Evolutionary conservation across 2,329 filamentous ascomycete species (phyloP).

Genomic region (Phialophora expanda): DNA sequence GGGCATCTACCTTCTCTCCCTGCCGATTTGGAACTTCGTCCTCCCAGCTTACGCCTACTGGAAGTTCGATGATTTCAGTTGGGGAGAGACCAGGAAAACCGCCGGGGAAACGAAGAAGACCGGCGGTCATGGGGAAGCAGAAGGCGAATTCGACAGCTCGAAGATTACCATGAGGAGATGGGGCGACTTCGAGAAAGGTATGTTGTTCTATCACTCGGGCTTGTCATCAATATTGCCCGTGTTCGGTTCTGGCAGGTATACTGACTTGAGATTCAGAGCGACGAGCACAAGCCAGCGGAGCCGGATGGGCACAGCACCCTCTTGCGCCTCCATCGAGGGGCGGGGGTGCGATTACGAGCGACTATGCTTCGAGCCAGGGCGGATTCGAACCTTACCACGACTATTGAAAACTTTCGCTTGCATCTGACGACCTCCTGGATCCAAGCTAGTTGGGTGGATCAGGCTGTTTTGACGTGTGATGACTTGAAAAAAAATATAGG

Average conservation of each 20-base stretch:
- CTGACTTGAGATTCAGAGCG: conserved; percentile 28
- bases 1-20: conserved; percentile 89
- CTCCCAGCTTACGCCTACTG: conserved; percentile 94
- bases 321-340: conserved; percentile 18
- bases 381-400: conserved; percentile 19
- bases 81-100: conserved; percentile 97
- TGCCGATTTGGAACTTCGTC: conserved; percentile 97
- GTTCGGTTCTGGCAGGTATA: neutral
- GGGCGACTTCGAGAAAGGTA: conserved; percentile 89
- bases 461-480: conserved; percentile 11
- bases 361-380: conserved; percentile 16
- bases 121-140: conserved; percentile 71
- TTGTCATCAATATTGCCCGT: neutral
- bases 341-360: conserved; percentile 8
- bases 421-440: neutral
- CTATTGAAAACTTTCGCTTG: conserved; percentile 3
- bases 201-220: conserved; percentile 30
- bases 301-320: conserved; percentile 26
- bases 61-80: conserved; percentile 99
- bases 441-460: neutral
- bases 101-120: conserved; percentile 87
- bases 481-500: neutral
- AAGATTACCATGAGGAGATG: conserved; percentile 99
- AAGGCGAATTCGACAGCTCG: conserved; percentile 96
- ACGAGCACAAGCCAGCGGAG: conserved; percentile 30